Base-by-base conservation (phyloP, 2,329 filamentous ascomycete species). In the Clarireedia homoeocarpa region DNA sequence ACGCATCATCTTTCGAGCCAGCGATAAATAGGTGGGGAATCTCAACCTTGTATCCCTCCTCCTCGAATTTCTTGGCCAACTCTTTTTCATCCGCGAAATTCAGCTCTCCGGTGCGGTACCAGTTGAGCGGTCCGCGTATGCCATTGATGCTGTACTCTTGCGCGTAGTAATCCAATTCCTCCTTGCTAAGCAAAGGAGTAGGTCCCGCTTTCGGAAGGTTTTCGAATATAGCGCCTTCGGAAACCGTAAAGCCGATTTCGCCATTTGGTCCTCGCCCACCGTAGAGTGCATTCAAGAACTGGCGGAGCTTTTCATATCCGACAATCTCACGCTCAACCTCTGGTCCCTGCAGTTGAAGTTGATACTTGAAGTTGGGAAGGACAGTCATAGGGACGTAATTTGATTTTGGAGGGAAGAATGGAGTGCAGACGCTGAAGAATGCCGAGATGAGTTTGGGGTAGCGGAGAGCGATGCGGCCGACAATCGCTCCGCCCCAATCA, bases 401-500 rank as follows among this genome's bases (percentile, higher is more conserved):
- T 53, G 69, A 74, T 58, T 65, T 63, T 0, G 87, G 86, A 2
- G 81, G 71, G 3, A 66, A 66, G 70, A 85, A 95, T 0, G 91
- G 88, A 27, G 89, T 91, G 73, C 89, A 94, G 59, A 96, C 75
- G 62, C 81, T 82, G 74, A 96, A 92, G 59, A 96, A 76, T 64
- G 84, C 85, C 40, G 79, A 79, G 61, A 96, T 75, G 12, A 95
- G 75, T 42, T 84, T 73, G 0, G 89, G 89, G 65, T 91, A 77
- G 79, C 84, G 89, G 60, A 87, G 79, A 14, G 85, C 83, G 56
- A 87, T 73, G 54, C 90, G 83, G 77, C 89, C 95, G 53, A 86
- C 85, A 27, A 91, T 76, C 2, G 79, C 77, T 64, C 89, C 91
- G 70, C 92, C 92, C 89, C 92, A 68, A 72, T 97, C 92, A 73